Conservation (phyloP, 768 basidiomycete species). For the Pleurotus tuber-regium region DNA sequence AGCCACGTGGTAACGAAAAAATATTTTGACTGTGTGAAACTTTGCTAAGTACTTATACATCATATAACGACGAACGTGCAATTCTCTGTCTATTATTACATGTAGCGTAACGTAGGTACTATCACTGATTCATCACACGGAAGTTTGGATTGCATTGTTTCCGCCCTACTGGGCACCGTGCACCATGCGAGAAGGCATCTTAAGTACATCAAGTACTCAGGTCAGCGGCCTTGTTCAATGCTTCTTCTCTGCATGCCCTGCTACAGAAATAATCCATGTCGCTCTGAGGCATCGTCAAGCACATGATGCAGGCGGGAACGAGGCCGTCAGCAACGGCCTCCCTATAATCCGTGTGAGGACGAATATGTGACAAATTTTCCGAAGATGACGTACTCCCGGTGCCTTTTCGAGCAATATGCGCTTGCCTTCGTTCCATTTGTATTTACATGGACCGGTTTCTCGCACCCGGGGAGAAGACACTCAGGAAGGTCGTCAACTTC, state of each 20-base stretch:
- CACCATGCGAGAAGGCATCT: too few relatives aligned
- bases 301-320: constrained; percentile 61
- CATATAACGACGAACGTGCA: too few relatives aligned
- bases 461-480: constrained; percentile 57
- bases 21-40: too few relatives aligned
- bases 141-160: too few relatives aligned
- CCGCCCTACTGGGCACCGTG: too few relatives aligned
- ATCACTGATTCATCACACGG: too few relatives aligned
- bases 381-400: constrained; percentile 55
- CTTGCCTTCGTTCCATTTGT: constrained; percentile 47
- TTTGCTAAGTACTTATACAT: too few relatives aligned
- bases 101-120: too few relatives aligned
- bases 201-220: constrained; percentile 16
- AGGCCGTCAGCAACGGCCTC: constrained; percentile 56
- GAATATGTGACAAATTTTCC: constrained; percentile 13
- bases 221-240: constrained; percentile 43
- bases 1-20: too few relatives aligned
- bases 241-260: constrained; percentile 54
- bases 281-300: constrained; percentile 56
- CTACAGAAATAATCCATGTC: constrained; percentile 64
- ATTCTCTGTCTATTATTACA: too few relatives aligned
- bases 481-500: constrained; percentile 33
- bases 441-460: constrained; percentile 54
- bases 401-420: constrained; percentile 58
- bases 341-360: constrained; percentile 29